Evolutionary conservation across 768 basidiomycete species (phyloP).

Genomic region (Boletus insuetus): DNA sequence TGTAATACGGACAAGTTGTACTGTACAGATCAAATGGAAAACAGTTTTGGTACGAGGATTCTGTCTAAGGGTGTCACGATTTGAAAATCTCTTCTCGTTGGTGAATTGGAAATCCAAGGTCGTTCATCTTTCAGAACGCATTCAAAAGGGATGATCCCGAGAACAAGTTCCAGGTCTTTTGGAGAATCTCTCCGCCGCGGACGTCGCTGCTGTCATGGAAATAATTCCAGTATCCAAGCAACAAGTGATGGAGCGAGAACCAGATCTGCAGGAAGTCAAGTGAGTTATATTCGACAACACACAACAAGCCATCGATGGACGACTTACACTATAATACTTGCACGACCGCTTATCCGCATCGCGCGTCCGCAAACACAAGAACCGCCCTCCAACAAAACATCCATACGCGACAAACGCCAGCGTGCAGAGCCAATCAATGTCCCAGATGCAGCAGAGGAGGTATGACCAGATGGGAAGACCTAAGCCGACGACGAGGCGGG

Average conservation of each 20-base stretch:
- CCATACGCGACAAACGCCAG: conserved; percentile 32
- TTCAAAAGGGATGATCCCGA: conserved; percentile 10
- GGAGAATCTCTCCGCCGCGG: conserved; percentile 20
- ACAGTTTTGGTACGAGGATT: too few relatives aligned
- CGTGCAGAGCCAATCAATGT: conserved; percentile 27
- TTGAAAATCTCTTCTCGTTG: too few relatives aligned
- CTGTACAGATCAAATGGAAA: too few relatives aligned
- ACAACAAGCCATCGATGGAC: too few relatives aligned
- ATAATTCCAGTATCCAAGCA: conserved; percentile 37
- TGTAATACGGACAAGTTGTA: too few relatives aligned
- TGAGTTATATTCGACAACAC: neutral
- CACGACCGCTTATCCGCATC: conserved; percentile 35
- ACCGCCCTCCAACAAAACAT: conserved; percentile 34
- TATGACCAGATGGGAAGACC: conserved; percentile 39
- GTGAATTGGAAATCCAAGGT: too few relatives aligned
- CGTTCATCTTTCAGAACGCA: neutral
- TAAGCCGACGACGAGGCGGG: conserved; percentile 34
- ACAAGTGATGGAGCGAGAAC: conserved; percentile 34
- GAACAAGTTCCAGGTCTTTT: conserved; percentile 19
- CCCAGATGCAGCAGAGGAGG: conserved; percentile 35
- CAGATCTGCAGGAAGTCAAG: conserved; percentile 22
- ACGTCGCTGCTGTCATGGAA: conserved; percentile 18
- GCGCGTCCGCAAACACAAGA: conserved; percentile 28
- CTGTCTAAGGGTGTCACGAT: too few relatives aligned
- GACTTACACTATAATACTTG: conserved; percentile 37